Evolutionary conservation across 345 rosid genomes (phyloP).

Genomic region (Litchi chinensis): DNA sequence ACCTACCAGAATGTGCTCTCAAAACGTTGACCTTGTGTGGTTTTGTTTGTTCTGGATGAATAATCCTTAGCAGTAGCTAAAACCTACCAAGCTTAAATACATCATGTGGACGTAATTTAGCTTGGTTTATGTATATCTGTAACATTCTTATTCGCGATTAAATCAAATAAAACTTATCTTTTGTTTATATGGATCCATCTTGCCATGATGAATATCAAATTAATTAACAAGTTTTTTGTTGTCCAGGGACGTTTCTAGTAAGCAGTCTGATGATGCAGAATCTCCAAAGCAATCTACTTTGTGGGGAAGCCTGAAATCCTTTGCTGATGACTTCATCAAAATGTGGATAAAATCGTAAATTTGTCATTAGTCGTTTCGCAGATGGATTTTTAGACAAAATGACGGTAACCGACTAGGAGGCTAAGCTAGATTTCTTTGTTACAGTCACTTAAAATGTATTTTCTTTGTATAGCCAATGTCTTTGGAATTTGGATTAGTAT

Average conservation of each 20-base stretch:
- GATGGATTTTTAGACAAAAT: neutral
- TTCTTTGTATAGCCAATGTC: slow-evolving; percentile 9
- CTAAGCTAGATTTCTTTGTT: neutral
- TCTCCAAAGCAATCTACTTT: slow-evolving; percentile 26
- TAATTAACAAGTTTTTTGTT: neutral
- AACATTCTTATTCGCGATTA: neutral
- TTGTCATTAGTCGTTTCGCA: neutral
- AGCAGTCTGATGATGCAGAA: slow-evolving; percentile 16
- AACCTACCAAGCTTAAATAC: neutral
- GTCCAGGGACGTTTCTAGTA: slow-evolving; percentile 7
- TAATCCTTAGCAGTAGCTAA: neutral
- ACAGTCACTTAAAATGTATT: neutral
- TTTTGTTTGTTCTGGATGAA: neutral
- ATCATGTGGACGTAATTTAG: neutral
- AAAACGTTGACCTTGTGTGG: neutral
- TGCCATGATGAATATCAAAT: neutral
- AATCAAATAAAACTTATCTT: neutral
- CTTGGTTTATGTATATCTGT: slow-evolving; percentile 5
- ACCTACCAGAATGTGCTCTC: neutral
- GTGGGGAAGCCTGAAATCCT: slow-evolving; percentile 46
- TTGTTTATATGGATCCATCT: neutral
- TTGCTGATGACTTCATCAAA: slow-evolving; percentile 38
- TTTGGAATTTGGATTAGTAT: no score
- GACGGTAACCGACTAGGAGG: neutral
- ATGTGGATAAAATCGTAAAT: slow-evolving; percentile 41